These are phyloP conservation scores for Naegleria gruberi DNA, from an alignment of 208 protist species.

Conservation along the genomic window DNA sequence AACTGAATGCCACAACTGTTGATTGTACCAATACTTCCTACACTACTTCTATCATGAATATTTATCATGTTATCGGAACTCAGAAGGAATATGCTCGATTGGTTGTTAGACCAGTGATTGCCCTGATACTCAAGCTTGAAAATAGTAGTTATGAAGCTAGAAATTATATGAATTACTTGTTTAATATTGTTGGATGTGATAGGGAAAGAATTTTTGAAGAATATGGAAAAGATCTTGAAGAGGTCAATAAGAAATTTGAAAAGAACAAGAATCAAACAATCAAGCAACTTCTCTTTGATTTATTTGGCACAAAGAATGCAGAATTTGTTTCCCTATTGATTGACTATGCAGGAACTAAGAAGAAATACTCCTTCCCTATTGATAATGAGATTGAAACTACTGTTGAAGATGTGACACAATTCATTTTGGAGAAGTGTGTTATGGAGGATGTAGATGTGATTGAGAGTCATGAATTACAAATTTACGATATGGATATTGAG, in stretches of 20 bases:
- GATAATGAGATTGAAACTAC: neutral
- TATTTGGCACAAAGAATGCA: neutral
- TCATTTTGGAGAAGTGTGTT: neutral
- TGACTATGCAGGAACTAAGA: neutral
- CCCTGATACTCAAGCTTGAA: neutral
- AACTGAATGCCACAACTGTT: neutral
- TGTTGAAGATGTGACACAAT: neutral
- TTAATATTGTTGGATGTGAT: neutral
- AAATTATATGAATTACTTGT: neutral
- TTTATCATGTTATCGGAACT: neutral
- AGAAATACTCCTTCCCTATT: neutral
- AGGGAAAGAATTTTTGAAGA: neutral
- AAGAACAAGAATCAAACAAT: neutral
- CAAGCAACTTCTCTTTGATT: neutral
- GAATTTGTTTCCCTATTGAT: neutral
- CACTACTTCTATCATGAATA: too few species aligned
- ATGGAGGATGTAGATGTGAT: neutral
- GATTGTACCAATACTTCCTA: too few species aligned
- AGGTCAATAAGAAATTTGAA: neutral
- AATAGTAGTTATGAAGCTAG: neutral
- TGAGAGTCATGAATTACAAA: neutral
- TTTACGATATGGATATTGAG: neutral
- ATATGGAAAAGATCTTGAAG: neutral
- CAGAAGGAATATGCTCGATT: neutral
- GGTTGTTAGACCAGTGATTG: neutral